These are phyloP conservation scores for Saccharomycopsis selenospora DNA, from an alignment of 805 yeast genomes.

Conservation along the genomic window DNA sequence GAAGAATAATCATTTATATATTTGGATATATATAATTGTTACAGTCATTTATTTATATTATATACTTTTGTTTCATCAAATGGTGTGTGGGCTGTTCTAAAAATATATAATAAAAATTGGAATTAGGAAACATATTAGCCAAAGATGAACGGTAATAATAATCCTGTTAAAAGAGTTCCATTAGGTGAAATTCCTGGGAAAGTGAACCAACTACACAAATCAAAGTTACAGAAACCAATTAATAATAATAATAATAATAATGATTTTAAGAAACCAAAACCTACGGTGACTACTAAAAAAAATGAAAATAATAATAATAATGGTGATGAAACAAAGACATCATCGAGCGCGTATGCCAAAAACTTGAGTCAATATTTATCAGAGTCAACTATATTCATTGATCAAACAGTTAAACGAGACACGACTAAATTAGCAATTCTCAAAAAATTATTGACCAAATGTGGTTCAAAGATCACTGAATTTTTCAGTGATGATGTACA, in stretches of 20 bases:
- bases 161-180: background rate
- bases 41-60: no score
- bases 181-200: background rate
- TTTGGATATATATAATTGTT: no score
- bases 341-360: no score
- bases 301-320: background rate
- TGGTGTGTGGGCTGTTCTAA: no score
- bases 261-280: background rate
- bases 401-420: background rate
- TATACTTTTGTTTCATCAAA: no score
- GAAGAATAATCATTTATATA: no score
- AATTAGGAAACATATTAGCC: no score
- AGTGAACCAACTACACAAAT: background rate
- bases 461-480: slow-evolving; percentile 39
- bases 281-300: background rate
- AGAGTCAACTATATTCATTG: background rate
- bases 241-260: background rate
- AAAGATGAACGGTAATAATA: no score
- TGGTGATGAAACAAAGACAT: no score
- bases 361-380: background rate
- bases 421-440: background rate
- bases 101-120: no score
- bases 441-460: background rate
- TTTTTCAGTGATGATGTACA: slow-evolving; percentile 61
- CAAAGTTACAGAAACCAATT: background rate